A percentile compares a stretch with the other conserved stretches of the same genome.
Conservation (phyloP, 768 basidiomycete genomes). For the Pholiota microspora region DNA sequence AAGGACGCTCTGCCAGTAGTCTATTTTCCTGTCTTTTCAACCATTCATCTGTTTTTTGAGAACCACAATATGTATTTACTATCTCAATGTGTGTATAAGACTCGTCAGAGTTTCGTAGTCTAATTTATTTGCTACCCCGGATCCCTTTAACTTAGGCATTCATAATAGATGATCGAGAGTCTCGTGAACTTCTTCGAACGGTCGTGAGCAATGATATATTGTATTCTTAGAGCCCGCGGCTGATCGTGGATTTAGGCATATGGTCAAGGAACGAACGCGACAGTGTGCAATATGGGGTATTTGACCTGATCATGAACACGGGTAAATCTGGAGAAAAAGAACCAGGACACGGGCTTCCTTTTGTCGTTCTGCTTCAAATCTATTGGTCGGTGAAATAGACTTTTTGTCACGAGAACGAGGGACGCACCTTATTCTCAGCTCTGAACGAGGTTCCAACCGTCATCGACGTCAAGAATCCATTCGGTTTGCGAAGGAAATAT, state of each 20-base stretch:
- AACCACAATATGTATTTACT: slow-evolving; percentile 18
- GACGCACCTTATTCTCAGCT: neutral
- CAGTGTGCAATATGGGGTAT: neutral
- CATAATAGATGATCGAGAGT: neutral
- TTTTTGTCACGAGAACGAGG: neutral
- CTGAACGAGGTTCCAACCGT: slow-evolving; percentile 25
- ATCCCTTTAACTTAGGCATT: neutral
- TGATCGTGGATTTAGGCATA: neutral
- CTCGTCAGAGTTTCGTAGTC: slow-evolving; percentile 1
- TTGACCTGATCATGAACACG: neutral
- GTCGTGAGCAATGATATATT: slow-evolving; percentile 2
- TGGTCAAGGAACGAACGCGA: slow-evolving; percentile 6
- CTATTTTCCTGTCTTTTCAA: neutral
- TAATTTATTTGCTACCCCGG: neutral
- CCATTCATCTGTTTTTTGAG: slow-evolving; percentile 9
- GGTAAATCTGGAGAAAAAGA: slow-evolving; percentile 1
- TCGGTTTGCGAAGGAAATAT: slow-evolving; percentile 56
- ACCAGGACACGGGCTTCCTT: neutral
- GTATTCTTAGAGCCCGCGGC: slow-evolving; percentile 1
- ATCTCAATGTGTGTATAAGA: slow-evolving; percentile 13
- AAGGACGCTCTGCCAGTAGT: slow-evolving; percentile 23
- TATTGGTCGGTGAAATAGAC: neutral
- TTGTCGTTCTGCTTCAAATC: neutral
- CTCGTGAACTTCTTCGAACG: neutral
- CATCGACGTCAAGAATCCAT: slow-evolving; percentile 39